Base-by-base conservation (phyloP, 2,329 filamentous ascomycete genomes). In the Clonostachys sp. region DNA sequence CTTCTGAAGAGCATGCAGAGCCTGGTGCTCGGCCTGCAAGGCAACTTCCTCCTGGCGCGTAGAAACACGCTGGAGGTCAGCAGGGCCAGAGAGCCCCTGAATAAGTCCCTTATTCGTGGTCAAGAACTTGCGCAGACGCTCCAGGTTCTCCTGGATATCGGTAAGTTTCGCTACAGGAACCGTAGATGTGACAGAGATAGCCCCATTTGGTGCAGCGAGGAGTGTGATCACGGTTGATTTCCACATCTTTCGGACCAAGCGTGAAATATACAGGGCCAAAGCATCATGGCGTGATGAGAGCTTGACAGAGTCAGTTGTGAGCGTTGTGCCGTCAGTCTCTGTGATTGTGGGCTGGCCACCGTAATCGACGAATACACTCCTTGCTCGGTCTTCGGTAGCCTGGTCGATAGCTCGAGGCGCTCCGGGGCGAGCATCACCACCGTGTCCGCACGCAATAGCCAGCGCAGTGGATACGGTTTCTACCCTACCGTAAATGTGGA, bases 361-460 rank as follows among this genome's bases (percentile, higher is more conserved):
- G 63, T 87, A 91, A 55, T 95, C 91, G 48, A 97, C 91, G 64
- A 96, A 97, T 2, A 87, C 87, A 52, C 88, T 86, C 49, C 90
- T 83, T 5, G 92, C 94, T 51, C 86, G 82, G 55, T 96, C 91
- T 42, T 95, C 77, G 2, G 95, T 90, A 35, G 90, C 82, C 12
- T 91, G 88, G 58, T 97, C 94, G 34, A 86, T 87, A 20, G 88
- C 84, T 41, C 91, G 82, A 41, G 83, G 80, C 48, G 90, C 87
- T 1, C 86, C 87, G 17, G 89, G 80, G 20, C 75, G 68, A 4
- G 77, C 64, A 58, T 96, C 92, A 24, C 87, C 85, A 10, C 91
- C 92, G 62, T 97, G 91, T 5, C 92, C 91, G 64, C 94, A 99
- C 36, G 94, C 91, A 33, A 99, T 94, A 12, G 94, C 94, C 45